Evolutionary conservation across 2,329 filamentous ascomycete genomes (phyloP), one percentile per base, ranked within the genome.

Genomic region (Neoascochyta sp.): DNA sequence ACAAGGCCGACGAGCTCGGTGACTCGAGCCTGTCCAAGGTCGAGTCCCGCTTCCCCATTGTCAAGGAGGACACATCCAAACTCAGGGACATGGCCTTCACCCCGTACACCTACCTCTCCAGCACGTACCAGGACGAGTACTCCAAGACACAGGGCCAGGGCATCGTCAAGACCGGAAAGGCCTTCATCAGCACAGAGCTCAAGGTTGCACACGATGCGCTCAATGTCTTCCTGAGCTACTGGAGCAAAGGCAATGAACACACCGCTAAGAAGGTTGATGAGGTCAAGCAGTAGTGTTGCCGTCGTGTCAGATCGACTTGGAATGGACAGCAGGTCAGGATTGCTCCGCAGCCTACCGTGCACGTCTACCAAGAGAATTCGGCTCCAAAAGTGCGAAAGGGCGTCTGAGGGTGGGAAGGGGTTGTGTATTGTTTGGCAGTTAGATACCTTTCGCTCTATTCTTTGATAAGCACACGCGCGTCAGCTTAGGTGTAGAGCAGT

Each of bases 1-100:
- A 78, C 61, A 86, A 81, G 63, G 89, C 81, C 55, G 92, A 96
- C 62, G 63, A 58, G 49, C 50, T 65, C 12, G 62, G 57, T 43
- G 62, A 65, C 45, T 47, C 37, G 9, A 52, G 55, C 12, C 59
- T 66, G 29, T 48, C 45, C 16, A 58, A 58, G 22, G 44, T 66
- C 25, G 63, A 66, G 39, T 36, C 49, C 19, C 48, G 47, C 25
- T 59, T 66, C 27, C 63, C 63, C 30, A 63, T 65, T 23, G 68
- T 73, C 43, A 72, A 70, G 59, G 65, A 72, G 43, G 65, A 72
- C 42, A 72, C 69, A 1, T 41, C 49, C 34, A 69, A 65, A 42
- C 50, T 66, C 29, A 62, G 57, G 50, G 49, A 55, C 34, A 43
- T 54, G 13, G 60, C 54, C 0, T 47, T 46, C 31, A 37, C 57